phyloP scores from a whole-genome alignment of 2,329 filamentous ascomycete genomes.

The Metarhizium anisopliae region DNA sequence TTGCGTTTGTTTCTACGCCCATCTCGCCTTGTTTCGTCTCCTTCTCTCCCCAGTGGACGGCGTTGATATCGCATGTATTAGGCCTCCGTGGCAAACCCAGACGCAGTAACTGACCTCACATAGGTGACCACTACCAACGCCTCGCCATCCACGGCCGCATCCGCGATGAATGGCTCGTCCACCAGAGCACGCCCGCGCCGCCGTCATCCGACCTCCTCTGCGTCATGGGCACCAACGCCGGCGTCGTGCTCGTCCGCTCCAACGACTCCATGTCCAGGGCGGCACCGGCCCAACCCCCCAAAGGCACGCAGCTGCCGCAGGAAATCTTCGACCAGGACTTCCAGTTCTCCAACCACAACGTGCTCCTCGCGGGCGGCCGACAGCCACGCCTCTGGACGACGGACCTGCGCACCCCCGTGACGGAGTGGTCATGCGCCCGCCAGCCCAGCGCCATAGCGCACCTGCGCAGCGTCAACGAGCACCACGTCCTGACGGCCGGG shows the following conservation, averaged over 20 bases:
- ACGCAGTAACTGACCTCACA: background rate
- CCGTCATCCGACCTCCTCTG: constrained; percentile 30
- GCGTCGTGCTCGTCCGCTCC: constrained; percentile 30
- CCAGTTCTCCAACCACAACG: constrained; percentile 28
- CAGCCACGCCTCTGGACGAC: constrained; percentile 34
- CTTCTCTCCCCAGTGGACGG: too few relatives aligned
- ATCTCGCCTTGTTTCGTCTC: background rate
- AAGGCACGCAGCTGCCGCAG: constrained; percentile 11
- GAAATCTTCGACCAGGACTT: constrained; percentile 44
- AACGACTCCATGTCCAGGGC: constrained; percentile 25
- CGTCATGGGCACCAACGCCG: constrained; percentile 38
- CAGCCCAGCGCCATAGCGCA: constrained; percentile 37
- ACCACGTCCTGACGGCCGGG: constrained; percentile 46
- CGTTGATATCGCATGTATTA: too few relatives aligned
- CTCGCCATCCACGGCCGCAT: constrained; percentile 18
- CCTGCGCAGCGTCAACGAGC: constrained; percentile 36
- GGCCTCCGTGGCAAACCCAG: too few relatives aligned
- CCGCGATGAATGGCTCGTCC: constrained; percentile 23
- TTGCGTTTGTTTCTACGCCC: background rate
- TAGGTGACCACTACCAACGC: constrained; percentile 24
- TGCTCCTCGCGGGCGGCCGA: constrained; percentile 44
- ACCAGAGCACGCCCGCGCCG: constrained; percentile 34
- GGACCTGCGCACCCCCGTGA: constrained; percentile 32
- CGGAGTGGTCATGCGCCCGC: constrained; percentile 22
- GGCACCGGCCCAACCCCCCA: constrained; percentile 14